Percentiles rank a stretch among this genome's conserved stretches.
Evolutionary conservation across 1,284 basidiomycete genomes (phyloP).

Genomic region (Golubevia pallescens): DNA sequence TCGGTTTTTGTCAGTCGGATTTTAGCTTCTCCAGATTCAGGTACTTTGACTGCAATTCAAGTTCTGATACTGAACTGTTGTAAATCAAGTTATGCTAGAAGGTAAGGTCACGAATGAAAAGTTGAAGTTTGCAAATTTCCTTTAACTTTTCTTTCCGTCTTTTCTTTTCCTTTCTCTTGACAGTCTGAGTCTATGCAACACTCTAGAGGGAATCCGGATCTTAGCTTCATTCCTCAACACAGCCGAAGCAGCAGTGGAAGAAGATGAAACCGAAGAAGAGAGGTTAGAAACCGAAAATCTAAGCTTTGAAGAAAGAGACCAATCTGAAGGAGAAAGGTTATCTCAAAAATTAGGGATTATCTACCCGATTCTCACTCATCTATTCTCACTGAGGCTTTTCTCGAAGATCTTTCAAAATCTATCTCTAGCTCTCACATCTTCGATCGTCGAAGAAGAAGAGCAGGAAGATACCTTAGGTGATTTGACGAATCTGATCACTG

Average conservation of each 20-base stretch:
- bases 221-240: slow-evolving; percentile 1
- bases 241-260: slow-evolving; percentile 2
- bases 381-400: slow-evolving; percentile 22
- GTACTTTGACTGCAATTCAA: slow-evolving; percentile 4
- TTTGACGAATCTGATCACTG: slow-evolving; percentile 14
- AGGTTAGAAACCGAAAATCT: not conserved
- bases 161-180: not conserved
- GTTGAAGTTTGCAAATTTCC: not conserved
- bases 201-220: not conserved
- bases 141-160: not conserved
- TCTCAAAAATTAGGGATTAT: slow-evolving; percentile 26
- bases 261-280: slow-evolving; percentile 1
- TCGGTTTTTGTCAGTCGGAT: not conserved
- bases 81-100: slow-evolving; percentile 1
- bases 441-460: slow-evolving; percentile 11
- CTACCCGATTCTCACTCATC: slow-evolving; percentile 26
- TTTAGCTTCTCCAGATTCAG: slow-evolving; percentile 5
- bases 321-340: slow-evolving; percentile 10
- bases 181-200: slow-evolving; percentile 1
- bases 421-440: not conserved
- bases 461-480: not conserved
- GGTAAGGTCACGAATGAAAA: slow-evolving; percentile 1
- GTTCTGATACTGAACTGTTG: slow-evolving; percentile 2
- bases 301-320: slow-evolving; percentile 2
- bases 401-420: slow-evolving; percentile 16